phyloP scores from a whole-genome alignment of 1,284 basidiomycete species.

The Ganoderma boninense region DNA sequence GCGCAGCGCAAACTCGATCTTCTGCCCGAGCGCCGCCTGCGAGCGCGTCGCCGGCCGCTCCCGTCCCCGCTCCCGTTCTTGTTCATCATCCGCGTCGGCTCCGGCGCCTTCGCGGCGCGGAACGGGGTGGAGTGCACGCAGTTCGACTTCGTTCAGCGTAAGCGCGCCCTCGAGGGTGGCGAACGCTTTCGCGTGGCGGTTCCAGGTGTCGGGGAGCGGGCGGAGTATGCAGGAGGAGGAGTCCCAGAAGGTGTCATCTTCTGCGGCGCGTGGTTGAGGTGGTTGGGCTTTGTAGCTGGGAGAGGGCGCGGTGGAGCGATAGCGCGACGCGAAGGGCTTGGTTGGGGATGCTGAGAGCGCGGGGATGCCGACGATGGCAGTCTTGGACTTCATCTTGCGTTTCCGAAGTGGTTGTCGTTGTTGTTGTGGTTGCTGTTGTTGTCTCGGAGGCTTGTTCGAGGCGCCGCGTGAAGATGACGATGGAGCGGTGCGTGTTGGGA shows the following conservation, averaged over 20 bases:
- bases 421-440: not conserved
- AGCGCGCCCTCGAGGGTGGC: conserved; percentile 25
- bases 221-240: not conserved
- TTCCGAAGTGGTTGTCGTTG: not conserved
- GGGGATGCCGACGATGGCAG: not conserved
- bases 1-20: conserved; percentile 22
- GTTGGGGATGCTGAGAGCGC: not conserved
- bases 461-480: not conserved
- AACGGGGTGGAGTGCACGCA: conserved; percentile 21
- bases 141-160: conserved; percentile 10
- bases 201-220: conserved; percentile 11
- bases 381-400: not conserved
- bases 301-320: conserved; percentile 2
- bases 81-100: not conserved
- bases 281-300: not conserved
- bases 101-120: conserved; percentile 1
- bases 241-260: not conserved
- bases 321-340: not conserved
- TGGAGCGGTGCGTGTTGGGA: not conserved
- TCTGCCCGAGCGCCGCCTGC: conserved; percentile 14
- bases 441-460: not conserved
- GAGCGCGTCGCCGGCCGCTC: conserved; percentile 24
- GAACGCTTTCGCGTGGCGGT: conserved; percentile 19
- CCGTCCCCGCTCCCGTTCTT: not conserved
- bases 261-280: not conserved